Conservation (phyloP, 2,329 filamentous ascomycete genomes). For the Lizonia empirigonia region DNA sequence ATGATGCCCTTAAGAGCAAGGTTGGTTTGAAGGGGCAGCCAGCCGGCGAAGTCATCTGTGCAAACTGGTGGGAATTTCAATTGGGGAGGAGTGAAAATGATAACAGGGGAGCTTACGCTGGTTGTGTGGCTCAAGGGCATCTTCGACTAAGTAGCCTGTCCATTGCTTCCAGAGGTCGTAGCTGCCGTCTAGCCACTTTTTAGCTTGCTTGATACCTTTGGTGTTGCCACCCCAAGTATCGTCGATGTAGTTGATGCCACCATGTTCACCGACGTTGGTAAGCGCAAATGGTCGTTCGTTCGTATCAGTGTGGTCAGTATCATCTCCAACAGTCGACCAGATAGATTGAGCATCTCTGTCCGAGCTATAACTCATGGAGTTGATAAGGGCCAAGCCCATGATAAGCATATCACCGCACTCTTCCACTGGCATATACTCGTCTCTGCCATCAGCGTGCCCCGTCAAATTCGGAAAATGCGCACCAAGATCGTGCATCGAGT, state of each 20-base stretch:
- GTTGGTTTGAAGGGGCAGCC: slow-evolving; percentile 78
- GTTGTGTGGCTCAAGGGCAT: slow-evolving; percentile 73
- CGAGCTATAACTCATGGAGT: slow-evolving; percentile 70
- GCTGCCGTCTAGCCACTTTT: slow-evolving; percentile 70
- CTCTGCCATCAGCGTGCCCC: slow-evolving; percentile 70
- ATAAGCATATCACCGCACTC: slow-evolving; percentile 84
- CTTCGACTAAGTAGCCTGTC: slow-evolving; percentile 79
- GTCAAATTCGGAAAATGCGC: slow-evolving; percentile 77
- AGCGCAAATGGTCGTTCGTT: slow-evolving; percentile 56
- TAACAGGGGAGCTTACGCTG: slow-evolving; percentile 58
- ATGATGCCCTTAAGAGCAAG: slow-evolving; percentile 84
- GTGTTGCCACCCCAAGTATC: slow-evolving; percentile 62
- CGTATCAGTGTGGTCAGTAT: slow-evolving; percentile 25
- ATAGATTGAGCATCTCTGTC: slow-evolving; percentile 62
- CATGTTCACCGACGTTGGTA: slow-evolving; percentile 53
- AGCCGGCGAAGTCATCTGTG: slow-evolving; percentile 84
- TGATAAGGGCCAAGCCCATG: slow-evolving; percentile 78
- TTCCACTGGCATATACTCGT: slow-evolving; percentile 78
- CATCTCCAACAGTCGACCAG: slow-evolving; percentile 57
- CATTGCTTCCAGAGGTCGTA: slow-evolving; percentile 77
- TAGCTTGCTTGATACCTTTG: slow-evolving; percentile 62
- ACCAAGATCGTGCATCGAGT: slow-evolving; percentile 79
- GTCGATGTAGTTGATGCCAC: slow-evolving; percentile 65
- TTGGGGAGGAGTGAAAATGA: not conserved
- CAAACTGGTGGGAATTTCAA: slow-evolving; percentile 58